Base-by-base conservation (phyloP, 805 yeast species). In the Starmerella bacillaris region DNA sequence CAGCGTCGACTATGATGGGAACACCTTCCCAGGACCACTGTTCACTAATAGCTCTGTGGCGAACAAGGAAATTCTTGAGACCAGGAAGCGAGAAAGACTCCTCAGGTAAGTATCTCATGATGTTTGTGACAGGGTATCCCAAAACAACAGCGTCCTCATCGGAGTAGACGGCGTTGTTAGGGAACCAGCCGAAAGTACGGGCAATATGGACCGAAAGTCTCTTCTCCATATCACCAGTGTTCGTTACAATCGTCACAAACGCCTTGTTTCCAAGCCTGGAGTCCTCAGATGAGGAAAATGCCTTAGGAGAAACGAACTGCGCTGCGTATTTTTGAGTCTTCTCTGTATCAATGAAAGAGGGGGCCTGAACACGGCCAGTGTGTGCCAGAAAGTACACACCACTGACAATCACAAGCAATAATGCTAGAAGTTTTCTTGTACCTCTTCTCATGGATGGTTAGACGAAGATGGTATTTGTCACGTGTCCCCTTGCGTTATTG, bases 211-310 rank as follows among this genome's bases (percentile, higher is more conserved):
- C 37, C 6, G 62, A 61, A 31, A 57, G 28, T 12, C 60, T 53
- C 17, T 46, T 34, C 58, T 58, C 53, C 30, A 51, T 43, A 3
- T 49, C 56, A 3, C 54, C 48, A 6, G 50, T 48, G 7, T 61
- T 60, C 1, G 60, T 56, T 36, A 57, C 58, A 34, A 58, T 41
- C 50, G 58, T 49, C 27, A 59, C 35, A 27, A 51, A 55, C 3
- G 54, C 38, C 12, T 46, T 39, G 18, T 43, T 21, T 0, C 35
- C 39, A 5, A 24, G 29, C 30, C 15, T 24, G 24, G 29, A 15
- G 14, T 14, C 12, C 6, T 26, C 29, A 12, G n/a, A n/a, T n/a
- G n/a, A n/a, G n/a, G n/a, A n/a, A n/a, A n/a, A n/a, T n/a, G n/a
- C n/a, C n/a, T n/a, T n/a, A n/a, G n/a, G n/a, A n/a, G n/a, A n/a